These are phyloP conservation scores for Eimeria maxima DNA, from an alignment of 169 alveolate species.

Conservation along the genomic window DNA sequence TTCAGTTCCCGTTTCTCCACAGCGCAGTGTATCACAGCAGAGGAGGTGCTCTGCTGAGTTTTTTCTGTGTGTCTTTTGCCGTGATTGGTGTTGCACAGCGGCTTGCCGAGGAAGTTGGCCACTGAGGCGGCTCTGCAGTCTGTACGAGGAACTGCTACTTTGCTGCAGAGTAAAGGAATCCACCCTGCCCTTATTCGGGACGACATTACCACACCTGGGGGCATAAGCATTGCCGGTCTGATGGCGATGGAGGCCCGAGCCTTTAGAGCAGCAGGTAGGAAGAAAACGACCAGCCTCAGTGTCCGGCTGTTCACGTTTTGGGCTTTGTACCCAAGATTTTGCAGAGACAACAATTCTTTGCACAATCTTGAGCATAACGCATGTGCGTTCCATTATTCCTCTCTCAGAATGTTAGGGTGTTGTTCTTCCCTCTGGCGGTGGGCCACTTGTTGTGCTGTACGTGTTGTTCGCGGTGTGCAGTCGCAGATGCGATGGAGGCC, in stretches of 20 bases:
- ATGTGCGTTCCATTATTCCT: too few relatives aligned
- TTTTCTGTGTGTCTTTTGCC: not conserved
- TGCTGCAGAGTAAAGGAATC: constrained; percentile 9
- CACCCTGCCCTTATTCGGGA: constrained; percentile 86
- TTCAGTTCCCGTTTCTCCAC: not conserved
- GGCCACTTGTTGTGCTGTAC: not conserved
- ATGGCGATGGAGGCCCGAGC: constrained; percentile 85
- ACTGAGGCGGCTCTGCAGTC: constrained; percentile 60
- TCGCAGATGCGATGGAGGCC: constrained; percentile 52
- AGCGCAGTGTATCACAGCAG: not conserved
- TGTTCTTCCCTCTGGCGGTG: not conserved
- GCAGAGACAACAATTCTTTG: too few relatives aligned
- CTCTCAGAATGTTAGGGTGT: too few relatives aligned
- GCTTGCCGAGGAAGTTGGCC: constrained; percentile 72
- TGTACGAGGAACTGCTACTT: constrained; percentile 70
- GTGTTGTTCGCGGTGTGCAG: not conserved
- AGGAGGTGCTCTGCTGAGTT: too few relatives aligned
- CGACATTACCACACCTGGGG: constrained; percentile 88
- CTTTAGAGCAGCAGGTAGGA: constrained; percentile 85
- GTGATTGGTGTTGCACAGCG: constrained; percentile 13
- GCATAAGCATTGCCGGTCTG: constrained; percentile 87
- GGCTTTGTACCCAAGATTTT: too few relatives aligned
- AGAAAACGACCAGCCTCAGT: not conserved
- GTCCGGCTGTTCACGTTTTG: too few relatives aligned
- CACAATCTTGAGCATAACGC: too few relatives aligned